Percentiles rank a stretch among this genome's conserved stretches.
phyloP scores from a whole-genome alignment of 2,329 filamentous ascomycete species.

The Pseudogymnoascus destructans region DNA sequence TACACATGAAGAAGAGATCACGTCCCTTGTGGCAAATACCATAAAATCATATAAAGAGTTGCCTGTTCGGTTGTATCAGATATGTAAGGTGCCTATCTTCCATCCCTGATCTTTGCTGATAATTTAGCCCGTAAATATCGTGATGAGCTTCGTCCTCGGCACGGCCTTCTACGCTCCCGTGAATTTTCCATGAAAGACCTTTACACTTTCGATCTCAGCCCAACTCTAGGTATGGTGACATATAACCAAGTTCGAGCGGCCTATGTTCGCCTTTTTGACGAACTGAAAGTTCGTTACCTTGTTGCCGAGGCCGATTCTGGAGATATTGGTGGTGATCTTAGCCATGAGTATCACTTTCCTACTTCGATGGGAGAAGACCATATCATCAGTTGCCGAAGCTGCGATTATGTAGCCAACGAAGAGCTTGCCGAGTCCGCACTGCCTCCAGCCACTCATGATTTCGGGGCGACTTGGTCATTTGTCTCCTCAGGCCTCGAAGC shows the following conservation, averaged over 20 bases:
- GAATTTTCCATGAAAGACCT: constrained; percentile 98
- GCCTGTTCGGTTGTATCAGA: constrained; percentile 81
- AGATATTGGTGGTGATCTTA: constrained; percentile 87
- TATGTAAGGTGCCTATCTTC: constrained; percentile 41
- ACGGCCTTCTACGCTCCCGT: constrained; percentile 73
- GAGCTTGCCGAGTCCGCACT: constrained; percentile 50
- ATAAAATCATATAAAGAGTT: constrained; percentile 75
- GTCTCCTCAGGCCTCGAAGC: not conserved
- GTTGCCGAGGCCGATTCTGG: constrained; percentile 85
- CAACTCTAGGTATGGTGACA: constrained; percentile 58
- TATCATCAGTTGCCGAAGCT: constrained; percentile 61
- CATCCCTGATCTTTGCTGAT: not conserved
- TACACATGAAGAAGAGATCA: constrained; percentile 96
- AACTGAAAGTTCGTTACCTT: constrained; percentile 70
- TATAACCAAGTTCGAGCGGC: constrained; percentile 62
- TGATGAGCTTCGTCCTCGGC: constrained; percentile 78
- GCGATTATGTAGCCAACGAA: constrained; percentile 71
- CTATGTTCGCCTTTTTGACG: constrained; percentile 67
- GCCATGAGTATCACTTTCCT: constrained; percentile 87
- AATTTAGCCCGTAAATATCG: constrained; percentile 72
- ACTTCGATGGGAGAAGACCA: constrained; percentile 73
- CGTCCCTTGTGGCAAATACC: constrained; percentile 57
- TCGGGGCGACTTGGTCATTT: not conserved
- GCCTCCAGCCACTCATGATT: not conserved
- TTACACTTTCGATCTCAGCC: constrained; percentile 76